Evolutionary conservation across 441 rosid genomes (phyloP), one percentile per base, ranked within the genome.

Genomic region (Bruguiera hainesii): DNA sequence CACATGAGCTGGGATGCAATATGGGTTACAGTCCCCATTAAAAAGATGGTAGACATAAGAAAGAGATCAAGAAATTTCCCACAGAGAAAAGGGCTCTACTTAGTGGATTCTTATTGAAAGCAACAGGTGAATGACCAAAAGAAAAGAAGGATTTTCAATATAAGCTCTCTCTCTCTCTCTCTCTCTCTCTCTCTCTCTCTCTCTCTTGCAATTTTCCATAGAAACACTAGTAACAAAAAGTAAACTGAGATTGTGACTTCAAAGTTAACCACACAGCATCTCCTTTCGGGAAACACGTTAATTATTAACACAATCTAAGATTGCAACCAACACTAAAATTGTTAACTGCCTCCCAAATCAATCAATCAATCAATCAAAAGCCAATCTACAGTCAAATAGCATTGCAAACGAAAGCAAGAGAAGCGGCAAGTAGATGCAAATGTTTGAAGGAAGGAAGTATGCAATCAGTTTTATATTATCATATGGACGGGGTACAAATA

Each of bases 1-100:
- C 70, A 66, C 6, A 78, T 80, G 84, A 80, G 88, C 85, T 83
- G 88, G 85, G 78, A 61, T 30, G 83, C 88, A 84, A 76, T 70
- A 60, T 39, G 64, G 69, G 35, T 56, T 56, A 73, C 80, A 78
- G 78, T 71, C 86, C 73, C 74, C 73, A 50, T 75, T 60, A 74
- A 79, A 65, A 56, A 19, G 18, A 56, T 9, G 65, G 60, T 9
- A 56, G 70, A 10, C 26, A 21, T 53, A 53, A 64, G 66, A 58
- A 58, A 66, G 39, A 71, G 46, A 61, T 64, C 65, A 42, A 69
- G 61, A 59, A 59, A 58, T 68, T 64, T 62, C 51, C 53, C 57
- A 31, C 29, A 39, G 21, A 39, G 51, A 59, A 58, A 28, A 49
- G 65, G 23, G 35, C 56, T 72, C 66, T 71, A 48, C 50, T 31